Conservation (phyloP, 306 rosid species). For the Cicer pinnatifidum region DNA sequence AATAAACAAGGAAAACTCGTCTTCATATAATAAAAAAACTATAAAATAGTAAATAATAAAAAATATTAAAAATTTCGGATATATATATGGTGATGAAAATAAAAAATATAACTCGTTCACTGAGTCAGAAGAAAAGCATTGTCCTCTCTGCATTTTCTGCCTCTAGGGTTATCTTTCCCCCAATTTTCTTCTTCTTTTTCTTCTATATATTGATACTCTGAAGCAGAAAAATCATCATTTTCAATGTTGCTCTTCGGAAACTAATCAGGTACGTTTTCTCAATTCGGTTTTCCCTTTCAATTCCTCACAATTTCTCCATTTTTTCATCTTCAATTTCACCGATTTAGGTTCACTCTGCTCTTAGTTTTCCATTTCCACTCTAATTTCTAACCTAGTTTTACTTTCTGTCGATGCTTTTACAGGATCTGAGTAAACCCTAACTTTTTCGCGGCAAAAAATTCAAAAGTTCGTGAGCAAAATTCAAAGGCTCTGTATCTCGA, state of each 20-base stretch:
- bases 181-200: neutral
- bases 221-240: conserved; percentile 43
- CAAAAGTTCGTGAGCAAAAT: conserved; percentile 28
- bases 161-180: conserved; percentile 46
- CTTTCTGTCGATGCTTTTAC: neutral
- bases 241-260: conserved; percentile 46
- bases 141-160: conserved; percentile 38
- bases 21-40: no score
- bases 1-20: conserved; percentile 34
- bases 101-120: conserved; percentile 43
- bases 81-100: neutral
- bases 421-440: conserved; percentile 53
- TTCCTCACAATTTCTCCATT: neutral
- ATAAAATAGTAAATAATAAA: neutral
- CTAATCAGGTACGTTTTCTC: conserved; percentile 40
- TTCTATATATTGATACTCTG: neutral
- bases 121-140: conserved; percentile 40
- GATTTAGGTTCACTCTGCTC: neutral
- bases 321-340: neutral
- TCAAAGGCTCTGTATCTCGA: conserved; percentile 16
- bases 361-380: conserved; percentile 22
- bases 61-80: neutral
- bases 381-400: neutral
- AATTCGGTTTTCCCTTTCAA: neutral
- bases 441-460: conserved; percentile 3